Percentiles rank a stretch among this genome's conserved stretches.
phyloP scores from a whole-genome alignment of 352 stramenopile species.

The Globisporangium ultimum region DNA sequence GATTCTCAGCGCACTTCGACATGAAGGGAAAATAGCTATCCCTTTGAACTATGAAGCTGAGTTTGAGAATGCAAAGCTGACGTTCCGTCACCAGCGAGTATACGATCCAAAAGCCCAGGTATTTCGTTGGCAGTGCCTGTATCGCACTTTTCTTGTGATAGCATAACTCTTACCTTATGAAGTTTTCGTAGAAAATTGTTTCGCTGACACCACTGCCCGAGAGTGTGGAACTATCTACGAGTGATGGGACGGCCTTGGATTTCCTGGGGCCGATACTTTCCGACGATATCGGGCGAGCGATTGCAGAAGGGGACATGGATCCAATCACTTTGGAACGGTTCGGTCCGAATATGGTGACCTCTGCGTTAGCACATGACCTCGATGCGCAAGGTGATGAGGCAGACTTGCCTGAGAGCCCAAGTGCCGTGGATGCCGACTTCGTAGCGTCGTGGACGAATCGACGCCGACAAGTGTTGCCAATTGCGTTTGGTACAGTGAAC shows the following conservation, averaged over 20 bases:
- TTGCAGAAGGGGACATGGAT: slow-evolving; percentile 77
- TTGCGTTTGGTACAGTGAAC: not conserved
- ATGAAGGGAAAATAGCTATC: slow-evolving; percentile 60
- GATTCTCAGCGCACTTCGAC: slow-evolving; percentile 53
- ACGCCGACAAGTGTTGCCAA: not conserved
- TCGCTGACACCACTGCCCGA: slow-evolving; percentile 53
- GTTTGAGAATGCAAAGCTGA: slow-evolving; percentile 54
- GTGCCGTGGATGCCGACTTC: too few species aligned
- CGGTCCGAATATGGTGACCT: not conserved
- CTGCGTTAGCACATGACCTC: too few species aligned
- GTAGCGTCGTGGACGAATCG: not conserved
- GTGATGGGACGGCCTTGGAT: slow-evolving; percentile 32
- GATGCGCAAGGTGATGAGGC: too few species aligned
- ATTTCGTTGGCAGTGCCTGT: too few species aligned
- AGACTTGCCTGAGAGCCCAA: too few species aligned
- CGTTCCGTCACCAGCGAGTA: slow-evolving; percentile 68
- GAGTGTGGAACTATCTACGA: slow-evolving; percentile 14
- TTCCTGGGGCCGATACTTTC: slow-evolving; percentile 63
- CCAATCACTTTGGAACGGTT: slow-evolving; percentile 61
- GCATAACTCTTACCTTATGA: too few species aligned
- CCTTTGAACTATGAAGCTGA: slow-evolving; percentile 53
- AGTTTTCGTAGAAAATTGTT: slow-evolving; percentile 43
- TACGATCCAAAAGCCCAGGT: slow-evolving; percentile 39
- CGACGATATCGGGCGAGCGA: slow-evolving; percentile 35
- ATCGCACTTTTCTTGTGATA: too few species aligned